phyloP scores from a whole-genome alignment of 306 rosid species.

The Gastrolobium bilobum region DNA sequence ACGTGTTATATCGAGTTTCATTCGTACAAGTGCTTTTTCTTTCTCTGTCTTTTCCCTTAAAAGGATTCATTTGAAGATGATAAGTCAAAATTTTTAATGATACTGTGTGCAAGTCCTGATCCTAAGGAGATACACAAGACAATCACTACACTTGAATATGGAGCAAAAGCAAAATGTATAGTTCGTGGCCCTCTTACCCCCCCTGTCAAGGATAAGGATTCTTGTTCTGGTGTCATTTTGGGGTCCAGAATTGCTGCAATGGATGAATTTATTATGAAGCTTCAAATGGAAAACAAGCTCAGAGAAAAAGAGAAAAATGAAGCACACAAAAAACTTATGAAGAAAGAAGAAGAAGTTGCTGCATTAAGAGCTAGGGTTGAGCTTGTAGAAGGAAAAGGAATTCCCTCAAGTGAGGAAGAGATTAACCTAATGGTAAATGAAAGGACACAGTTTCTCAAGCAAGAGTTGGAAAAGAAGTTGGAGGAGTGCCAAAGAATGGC shows the following conservation, averaged over 20 bases:
- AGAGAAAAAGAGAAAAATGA: constrained; percentile 84
- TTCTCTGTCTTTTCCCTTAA: constrained; percentile 28
- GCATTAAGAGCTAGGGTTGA: constrained; percentile 77
- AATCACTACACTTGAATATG: constrained; percentile 94
- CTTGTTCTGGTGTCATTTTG: constrained; percentile 82
- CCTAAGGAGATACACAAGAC: constrained; percentile 98
- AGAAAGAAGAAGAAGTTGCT: constrained; percentile 87
- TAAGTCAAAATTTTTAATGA: constrained; percentile 89
- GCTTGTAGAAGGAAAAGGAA: constrained; percentile 58
- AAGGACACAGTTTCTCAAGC: constrained; percentile 66
- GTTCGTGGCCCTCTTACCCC: constrained; percentile 95
- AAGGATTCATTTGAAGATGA: constrained; percentile 99
- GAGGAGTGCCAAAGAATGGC: constrained; percentile 94
- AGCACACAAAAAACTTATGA: constrained; percentile 80
- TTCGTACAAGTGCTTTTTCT: background rate
- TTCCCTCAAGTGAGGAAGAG: constrained; percentile 74
- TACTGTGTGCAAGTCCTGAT: constrained; percentile 97
- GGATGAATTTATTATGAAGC: constrained; percentile 92
- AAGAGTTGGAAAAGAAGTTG: constrained; percentile 88
- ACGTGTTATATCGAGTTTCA: constrained; percentile 22
- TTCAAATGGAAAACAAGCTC: constrained; percentile 88
- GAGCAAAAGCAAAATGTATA: constrained; percentile 97
- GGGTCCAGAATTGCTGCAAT: constrained; percentile 94
- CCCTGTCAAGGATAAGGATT: constrained; percentile 83
- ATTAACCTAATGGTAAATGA: constrained; percentile 82